Conservation (phyloP, 2,329 filamentous ascomycete genomes). For the Stagonosporopsis rhizophila region DNA sequence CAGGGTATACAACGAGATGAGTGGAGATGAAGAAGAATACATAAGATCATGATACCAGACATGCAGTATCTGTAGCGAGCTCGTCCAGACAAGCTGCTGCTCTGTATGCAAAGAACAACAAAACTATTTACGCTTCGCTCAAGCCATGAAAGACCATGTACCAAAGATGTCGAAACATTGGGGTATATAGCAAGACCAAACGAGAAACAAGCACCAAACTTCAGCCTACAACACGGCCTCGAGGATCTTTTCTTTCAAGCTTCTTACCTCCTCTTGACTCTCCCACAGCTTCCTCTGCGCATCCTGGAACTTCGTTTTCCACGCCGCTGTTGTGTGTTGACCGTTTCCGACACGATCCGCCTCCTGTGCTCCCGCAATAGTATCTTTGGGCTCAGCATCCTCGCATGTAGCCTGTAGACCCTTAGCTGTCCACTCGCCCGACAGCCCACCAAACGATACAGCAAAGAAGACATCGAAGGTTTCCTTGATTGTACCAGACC, state of each 20-base stretch:
- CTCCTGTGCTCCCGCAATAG: conserved; percentile 18
- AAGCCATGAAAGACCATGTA: conserved; percentile 2
- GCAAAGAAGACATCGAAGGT: conserved; percentile 56
- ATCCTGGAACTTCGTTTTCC: conserved; percentile 47
- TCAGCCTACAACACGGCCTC: conserved; percentile 46
- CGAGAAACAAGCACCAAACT: conserved; percentile 13
- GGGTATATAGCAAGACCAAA: conserved; percentile 38
- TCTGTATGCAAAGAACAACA: background rate
- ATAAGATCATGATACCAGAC: conserved; percentile 3
- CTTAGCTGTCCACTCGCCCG: conserved; percentile 53
- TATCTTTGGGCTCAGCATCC: conserved; percentile 5
- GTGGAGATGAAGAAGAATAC: background rate
- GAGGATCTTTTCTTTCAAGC: conserved; percentile 48
- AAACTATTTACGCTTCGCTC: background rate
- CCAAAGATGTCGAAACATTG: conserved; percentile 26
- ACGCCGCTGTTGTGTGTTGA: conserved; percentile 30
- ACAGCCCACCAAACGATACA: conserved; percentile 51
- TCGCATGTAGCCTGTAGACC: conserved; percentile 39
- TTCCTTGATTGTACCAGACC: conserved; percentile 40
- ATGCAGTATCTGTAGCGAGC: background rate
- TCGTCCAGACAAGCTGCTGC: conserved; percentile 14
- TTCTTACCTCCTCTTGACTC: conserved; percentile 43
- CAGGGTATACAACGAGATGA: background rate
- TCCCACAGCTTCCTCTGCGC: conserved; percentile 46
- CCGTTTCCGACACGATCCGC: conserved; percentile 19